Evolutionary conservation across 257 asterid species (phyloP).

Genomic region (Ilex asprella): DNA sequence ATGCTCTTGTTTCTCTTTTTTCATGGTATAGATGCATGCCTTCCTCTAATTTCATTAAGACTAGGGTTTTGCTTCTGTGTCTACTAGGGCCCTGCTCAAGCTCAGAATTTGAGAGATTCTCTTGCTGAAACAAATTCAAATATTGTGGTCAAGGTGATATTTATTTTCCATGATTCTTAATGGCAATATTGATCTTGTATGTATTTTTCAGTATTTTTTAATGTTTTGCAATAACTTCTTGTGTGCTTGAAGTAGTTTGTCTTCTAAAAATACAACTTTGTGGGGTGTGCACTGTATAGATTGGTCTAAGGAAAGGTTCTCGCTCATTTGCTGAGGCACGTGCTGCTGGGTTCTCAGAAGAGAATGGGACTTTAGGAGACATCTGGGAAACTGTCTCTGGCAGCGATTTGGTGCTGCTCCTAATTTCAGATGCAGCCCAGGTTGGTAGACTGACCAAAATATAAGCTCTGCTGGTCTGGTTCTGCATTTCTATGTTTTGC

Average conservation of each 20-base stretch:
- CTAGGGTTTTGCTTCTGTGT: too few species aligned
- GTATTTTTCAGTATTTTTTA: background rate
- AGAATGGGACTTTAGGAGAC: slow-evolving; percentile 91
- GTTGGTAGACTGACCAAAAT: slow-evolving; percentile 24
- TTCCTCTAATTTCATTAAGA: too few species aligned
- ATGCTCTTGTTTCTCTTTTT: too few species aligned
- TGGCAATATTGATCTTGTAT: background rate
- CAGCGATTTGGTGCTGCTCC: slow-evolving; percentile 83
- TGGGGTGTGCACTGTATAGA: slow-evolving; percentile 29
- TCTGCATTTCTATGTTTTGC: too few species aligned
- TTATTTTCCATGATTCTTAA: background rate
- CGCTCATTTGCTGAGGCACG: slow-evolving; percentile 89
- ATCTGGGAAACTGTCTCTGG: slow-evolving; percentile 81
- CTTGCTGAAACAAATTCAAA: slow-evolving; percentile 66
- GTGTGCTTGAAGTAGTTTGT: background rate
- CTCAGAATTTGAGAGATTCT: slow-evolving; percentile 90
- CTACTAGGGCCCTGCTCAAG: slow-evolving; percentile 93
- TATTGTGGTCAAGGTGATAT: slow-evolving; percentile 74
- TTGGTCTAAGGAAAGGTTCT: slow-evolving; percentile 95
- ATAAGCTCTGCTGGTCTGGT: too few species aligned
- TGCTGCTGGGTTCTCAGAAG: slow-evolving; percentile 82
- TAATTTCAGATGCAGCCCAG: slow-evolving; percentile 97
- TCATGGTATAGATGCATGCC: too few species aligned
- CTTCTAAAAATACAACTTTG: background rate
- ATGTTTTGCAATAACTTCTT: background rate